Conservation (phyloP, 805 yeast genomes). For the Ogataea zsoltii region DNA sequence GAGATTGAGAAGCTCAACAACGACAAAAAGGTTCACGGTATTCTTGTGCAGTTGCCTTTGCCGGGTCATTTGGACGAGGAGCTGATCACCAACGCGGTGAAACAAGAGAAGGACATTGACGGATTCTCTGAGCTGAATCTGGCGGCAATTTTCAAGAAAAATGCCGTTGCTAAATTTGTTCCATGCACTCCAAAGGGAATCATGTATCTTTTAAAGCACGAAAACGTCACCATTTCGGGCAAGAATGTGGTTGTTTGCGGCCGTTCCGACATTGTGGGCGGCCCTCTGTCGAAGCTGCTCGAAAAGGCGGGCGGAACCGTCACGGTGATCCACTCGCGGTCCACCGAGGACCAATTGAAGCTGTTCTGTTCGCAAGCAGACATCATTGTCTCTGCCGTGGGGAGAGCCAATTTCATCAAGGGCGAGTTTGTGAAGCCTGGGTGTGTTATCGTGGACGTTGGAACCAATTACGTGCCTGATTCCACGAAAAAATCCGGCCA, state of each 20-base stretch:
- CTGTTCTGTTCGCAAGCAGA: constrained; percentile 67
- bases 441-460: constrained; percentile 89
- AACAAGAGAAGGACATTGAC: constrained; percentile 86
- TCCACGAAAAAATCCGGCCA: constrained; percentile 71
- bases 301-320: constrained; percentile 84
- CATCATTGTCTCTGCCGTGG: constrained; percentile 89
- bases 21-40: constrained; percentile 79
- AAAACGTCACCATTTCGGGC: constrained; percentile 70
- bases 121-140: constrained; percentile 89
- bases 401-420: constrained; percentile 78
- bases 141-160: constrained; percentile 87
- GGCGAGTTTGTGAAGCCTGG: constrained; percentile 88
- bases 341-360: constrained; percentile 57
- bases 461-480: constrained; percentile 87
- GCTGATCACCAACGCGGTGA: constrained; percentile 76
- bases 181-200: constrained; percentile 98
- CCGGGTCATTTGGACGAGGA: constrained; percentile 82
- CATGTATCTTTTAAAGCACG: constrained; percentile 71
- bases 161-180: constrained; percentile 77
- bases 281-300: constrained; percentile 84
- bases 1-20: constrained; percentile 65
- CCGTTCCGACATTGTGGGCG: constrained; percentile 94
- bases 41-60: constrained; percentile 86
- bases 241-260: constrained; percentile 90
- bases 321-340: constrained; percentile 78